These are phyloP conservation scores for Kwoniella sp. DNA, from an alignment of 768 basidiomycete species.

Conservation along the genomic window DNA sequence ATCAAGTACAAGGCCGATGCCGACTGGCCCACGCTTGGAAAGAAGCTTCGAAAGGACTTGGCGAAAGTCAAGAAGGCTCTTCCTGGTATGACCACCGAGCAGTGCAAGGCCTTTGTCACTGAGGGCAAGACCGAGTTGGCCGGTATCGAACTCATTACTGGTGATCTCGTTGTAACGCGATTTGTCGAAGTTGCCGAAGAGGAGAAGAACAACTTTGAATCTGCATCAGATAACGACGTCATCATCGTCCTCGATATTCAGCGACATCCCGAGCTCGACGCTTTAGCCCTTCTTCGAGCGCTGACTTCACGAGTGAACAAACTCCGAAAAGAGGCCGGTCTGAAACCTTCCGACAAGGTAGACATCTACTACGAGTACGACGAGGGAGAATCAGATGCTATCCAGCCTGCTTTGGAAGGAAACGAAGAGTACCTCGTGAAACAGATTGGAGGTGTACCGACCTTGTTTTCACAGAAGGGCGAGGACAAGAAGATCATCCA, in stretches of 20 bases:
- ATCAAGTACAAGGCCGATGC: slow-evolving; percentile 88
- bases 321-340: slow-evolving; percentile 89
- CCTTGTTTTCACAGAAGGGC: slow-evolving; percentile 63
- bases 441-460: slow-evolving; percentile 73
- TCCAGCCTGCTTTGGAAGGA: slow-evolving; percentile 66
- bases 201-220: slow-evolving; percentile 62
- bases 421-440: slow-evolving; percentile 71
- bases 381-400: slow-evolving; percentile 63
- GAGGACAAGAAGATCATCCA: slow-evolving; percentile 63
- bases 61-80: slow-evolving; percentile 84
- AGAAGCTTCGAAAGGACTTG: slow-evolving; percentile 89
- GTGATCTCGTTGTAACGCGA: slow-evolving; percentile 88
- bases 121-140: slow-evolving; percentile 80
- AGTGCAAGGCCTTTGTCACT: slow-evolving; percentile 72
- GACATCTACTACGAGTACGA: slow-evolving; percentile 82
- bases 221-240: slow-evolving; percentile 83
- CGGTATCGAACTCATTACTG: slow-evolving; percentile 82
- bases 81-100: slow-evolving; percentile 76
- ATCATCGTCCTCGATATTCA: slow-evolving; percentile 89
- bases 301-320: slow-evolving; percentile 91
- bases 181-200: slow-evolving; percentile 75
- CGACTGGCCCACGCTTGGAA: slow-evolving; percentile 92
- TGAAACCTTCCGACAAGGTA: slow-evolving; percentile 93
- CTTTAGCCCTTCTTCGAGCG: slow-evolving; percentile 86
- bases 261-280: slow-evolving; percentile 79